phyloP scores from a whole-genome alignment of 495 filamentous ascomycete species.

The Ramalina intermedia region DNA sequence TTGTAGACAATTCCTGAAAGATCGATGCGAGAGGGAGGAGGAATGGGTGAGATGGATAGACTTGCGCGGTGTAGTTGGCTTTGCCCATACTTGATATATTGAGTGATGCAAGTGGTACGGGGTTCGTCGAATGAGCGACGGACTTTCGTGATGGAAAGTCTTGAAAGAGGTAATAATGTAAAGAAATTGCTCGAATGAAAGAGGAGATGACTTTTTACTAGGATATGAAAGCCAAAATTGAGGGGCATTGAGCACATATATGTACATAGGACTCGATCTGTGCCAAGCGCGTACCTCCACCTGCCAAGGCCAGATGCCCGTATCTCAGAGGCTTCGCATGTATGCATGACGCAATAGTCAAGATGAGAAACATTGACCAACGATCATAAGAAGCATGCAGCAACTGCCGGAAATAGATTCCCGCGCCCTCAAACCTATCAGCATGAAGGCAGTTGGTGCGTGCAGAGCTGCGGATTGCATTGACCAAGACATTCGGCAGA shows the following conservation, averaged over 20 bases:
- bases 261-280: not conserved
- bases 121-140: not conserved
- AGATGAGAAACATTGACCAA: not conserved
- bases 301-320: not conserved
- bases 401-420: too few species aligned
- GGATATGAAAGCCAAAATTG: not conserved
- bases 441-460: too few species aligned
- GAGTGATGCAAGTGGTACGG: not conserved
- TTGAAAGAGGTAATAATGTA: not conserved
- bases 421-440: too few species aligned
- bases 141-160: not conserved
- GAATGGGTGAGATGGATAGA: conserved; percentile 14
- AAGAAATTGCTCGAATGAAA: not conserved
- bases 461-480: too few species aligned
- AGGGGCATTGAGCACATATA: not conserved
- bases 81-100: not conserved
- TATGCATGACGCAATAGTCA: not conserved
- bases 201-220: not conserved
- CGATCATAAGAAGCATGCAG: not conserved
- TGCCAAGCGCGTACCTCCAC: not conserved
- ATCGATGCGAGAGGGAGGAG: conserved; percentile 32
- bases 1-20: conserved; percentile 32
- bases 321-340: not conserved
- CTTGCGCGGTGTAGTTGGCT: conserved; percentile 1
- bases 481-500: too few species aligned